Evolutionary conservation across 805 yeast species (phyloP).

Genomic region (Debaryomyces maramus): DNA sequence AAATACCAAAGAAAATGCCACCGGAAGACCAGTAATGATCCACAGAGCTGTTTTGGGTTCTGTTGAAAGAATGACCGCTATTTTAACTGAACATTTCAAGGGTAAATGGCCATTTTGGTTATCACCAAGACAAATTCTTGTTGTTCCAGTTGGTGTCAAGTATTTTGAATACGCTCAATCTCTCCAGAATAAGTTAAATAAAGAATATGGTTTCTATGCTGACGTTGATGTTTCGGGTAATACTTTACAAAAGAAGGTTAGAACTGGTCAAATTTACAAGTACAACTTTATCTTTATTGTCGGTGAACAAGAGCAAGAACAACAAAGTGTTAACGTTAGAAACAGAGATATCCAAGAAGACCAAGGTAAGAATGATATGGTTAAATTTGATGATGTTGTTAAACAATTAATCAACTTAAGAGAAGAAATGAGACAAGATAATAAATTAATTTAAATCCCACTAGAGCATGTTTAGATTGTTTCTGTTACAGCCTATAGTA

Average conservation of each 20-base stretch:
- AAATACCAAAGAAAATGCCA: constrained; percentile 56
- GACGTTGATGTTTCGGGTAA: constrained; percentile 94
- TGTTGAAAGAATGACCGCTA: constrained; percentile 98
- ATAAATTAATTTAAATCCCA: constrained; percentile 37
- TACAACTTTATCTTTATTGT: constrained; percentile 96
- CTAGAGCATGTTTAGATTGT: not conserved
- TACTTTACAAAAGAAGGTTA: constrained; percentile 96
- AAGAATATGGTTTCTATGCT: constrained; percentile 78
- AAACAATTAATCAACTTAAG: constrained; percentile 66
- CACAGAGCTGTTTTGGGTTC: constrained; percentile 99
- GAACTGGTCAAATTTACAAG: constrained; percentile 92
- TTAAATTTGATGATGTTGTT: constrained; percentile 69
- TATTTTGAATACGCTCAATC: constrained; percentile 87
- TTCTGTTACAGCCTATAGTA: not conserved
- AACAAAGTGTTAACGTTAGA: constrained; percentile 86
- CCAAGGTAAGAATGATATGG: constrained; percentile 89
- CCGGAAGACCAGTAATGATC: constrained; percentile 94
- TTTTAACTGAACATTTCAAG: constrained; percentile 94
- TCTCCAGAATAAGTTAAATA: constrained; percentile 63
- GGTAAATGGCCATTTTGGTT: constrained; percentile 99
- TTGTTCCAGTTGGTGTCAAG: constrained; percentile 95
- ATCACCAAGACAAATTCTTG: constrained; percentile 97
- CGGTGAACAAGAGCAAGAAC: constrained; percentile 88
- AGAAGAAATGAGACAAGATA: constrained; percentile 74
- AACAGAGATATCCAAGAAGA: constrained; percentile 91